Percentiles rank a stretch among this genome's conserved stretches.
Conservation (phyloP, 1,284 basidiomycete genomes). For the Ganoderma meredithae region DNA sequence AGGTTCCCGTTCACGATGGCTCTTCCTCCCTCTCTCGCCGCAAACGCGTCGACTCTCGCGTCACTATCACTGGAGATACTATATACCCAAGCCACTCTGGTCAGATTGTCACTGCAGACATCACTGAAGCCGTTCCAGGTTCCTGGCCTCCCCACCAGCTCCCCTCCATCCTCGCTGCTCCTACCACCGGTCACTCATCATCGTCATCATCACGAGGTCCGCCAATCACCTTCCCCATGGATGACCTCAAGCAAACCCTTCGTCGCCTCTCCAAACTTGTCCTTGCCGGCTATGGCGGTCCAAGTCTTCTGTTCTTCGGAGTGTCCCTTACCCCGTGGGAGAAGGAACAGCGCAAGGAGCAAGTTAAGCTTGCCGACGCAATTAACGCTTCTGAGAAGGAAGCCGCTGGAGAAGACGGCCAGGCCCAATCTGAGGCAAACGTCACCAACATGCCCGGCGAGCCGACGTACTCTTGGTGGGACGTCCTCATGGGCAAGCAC, state of each 20-base stretch:
- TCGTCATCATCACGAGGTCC: slow-evolving; percentile 3
- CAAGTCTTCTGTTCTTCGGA: slow-evolving; percentile 80
- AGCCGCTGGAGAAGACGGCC: slow-evolving; percentile 37
- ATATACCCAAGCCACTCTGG: slow-evolving; percentile 67
- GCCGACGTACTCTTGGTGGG: slow-evolving; percentile 77
- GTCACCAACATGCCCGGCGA: slow-evolving; percentile 26
- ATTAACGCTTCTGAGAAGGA: slow-evolving; percentile 76
- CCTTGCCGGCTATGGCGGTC: slow-evolving; percentile 81
- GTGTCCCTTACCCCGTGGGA: slow-evolving; percentile 52
- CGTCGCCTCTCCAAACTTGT: slow-evolving; percentile 81
- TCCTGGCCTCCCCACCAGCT: slow-evolving; percentile 36
- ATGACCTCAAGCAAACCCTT: slow-evolving; percentile 69
- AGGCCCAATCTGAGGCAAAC: slow-evolving; percentile 12
- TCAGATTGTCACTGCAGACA: slow-evolving; percentile 77
- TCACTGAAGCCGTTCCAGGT: slow-evolving; percentile 58
- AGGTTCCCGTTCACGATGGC: slow-evolving; percentile 67
- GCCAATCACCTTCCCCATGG: slow-evolving; percentile 41
- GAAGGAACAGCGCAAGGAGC: slow-evolving; percentile 49
- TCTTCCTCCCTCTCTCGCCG: slow-evolving; percentile 30
- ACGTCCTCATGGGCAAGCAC: slow-evolving; percentile 76
- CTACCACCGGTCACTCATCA: background rate
- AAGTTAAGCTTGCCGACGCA: slow-evolving; percentile 66
- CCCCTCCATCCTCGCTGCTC: slow-evolving; percentile 17
- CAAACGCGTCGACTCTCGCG: slow-evolving; percentile 49
- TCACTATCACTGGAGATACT: slow-evolving; percentile 74